Evolutionary conservation across 108 stramenopile genomes (phyloP).

Genomic region (Bacterosira constricta): DNA sequence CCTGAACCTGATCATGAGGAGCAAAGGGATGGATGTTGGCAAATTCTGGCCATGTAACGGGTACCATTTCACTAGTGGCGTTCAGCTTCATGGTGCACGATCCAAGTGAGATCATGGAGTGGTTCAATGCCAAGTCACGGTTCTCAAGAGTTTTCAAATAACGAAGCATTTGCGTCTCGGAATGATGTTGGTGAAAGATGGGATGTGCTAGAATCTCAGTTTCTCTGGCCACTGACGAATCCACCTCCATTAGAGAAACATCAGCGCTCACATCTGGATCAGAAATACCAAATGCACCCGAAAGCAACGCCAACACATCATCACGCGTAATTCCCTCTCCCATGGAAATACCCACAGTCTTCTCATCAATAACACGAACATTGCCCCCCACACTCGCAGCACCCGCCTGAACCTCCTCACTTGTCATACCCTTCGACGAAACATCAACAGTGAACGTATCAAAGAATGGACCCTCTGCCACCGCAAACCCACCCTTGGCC

Average conservation of each 20-base stretch:
- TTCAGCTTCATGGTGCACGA: conserved; percentile 99
- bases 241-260: conserved; percentile 69
- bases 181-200: conserved; percentile 95
- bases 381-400: conserved; percentile 89
- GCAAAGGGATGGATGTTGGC: conserved; percentile 98
- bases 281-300: conserved; percentile 73
- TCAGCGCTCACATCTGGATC: conserved; percentile 76
- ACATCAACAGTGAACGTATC: conserved; percentile 93
- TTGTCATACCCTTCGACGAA: conserved; percentile 74
- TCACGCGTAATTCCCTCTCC: conserved; percentile 93
- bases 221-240: conserved; percentile 62
- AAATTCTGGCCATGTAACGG: conserved; percentile 98
- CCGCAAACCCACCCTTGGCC: conserved; percentile 72
- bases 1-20: conserved; percentile 90
- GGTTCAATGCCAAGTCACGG: conserved; percentile 96
- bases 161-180: conserved; percentile 98
- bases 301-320: conserved; percentile 73
- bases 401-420: conserved; percentile 70
- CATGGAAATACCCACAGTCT: conserved; percentile 90
- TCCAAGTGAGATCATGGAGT: conserved; percentile 99
- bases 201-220: conserved; percentile 92
- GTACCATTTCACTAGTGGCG: conserved; percentile 97
- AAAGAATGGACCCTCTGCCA: conserved; percentile 81
- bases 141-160: conserved; percentile 96
- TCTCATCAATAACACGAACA: conserved; percentile 90